Evolutionary conservation across 2,329 filamentous ascomycete species (phyloP).

Genomic region (Pyrenochaeta sp.): DNA sequence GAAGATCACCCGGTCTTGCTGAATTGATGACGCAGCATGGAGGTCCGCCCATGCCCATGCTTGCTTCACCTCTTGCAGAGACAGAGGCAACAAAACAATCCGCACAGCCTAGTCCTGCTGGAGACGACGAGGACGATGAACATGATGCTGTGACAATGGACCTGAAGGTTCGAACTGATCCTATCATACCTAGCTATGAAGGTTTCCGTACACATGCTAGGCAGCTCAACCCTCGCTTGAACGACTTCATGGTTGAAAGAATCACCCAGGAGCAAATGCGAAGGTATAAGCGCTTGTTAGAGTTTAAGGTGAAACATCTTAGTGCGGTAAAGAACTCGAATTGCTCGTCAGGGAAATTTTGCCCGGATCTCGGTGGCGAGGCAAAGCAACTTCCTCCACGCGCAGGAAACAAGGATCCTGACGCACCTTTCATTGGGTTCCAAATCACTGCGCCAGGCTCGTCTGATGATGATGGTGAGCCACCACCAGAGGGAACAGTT

Average conservation of each 20-base stretch:
- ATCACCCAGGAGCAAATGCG: conserved; percentile 82
- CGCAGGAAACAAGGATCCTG: conserved; percentile 65
- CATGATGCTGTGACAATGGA: conserved; percentile 67
- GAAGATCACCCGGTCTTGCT: conserved; percentile 54
- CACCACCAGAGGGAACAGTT: conserved; percentile 71
- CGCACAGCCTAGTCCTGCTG: conserved; percentile 42
- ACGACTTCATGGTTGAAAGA: conserved; percentile 75
- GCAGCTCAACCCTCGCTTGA: conserved; percentile 75
- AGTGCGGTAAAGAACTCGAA: conserved; percentile 62
- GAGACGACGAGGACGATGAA: conserved; percentile 53
- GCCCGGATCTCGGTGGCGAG: conserved; percentile 71
- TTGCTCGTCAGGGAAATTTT: conserved; percentile 70
- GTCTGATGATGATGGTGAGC: conserved; percentile 71
- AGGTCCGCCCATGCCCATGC: conserved; percentile 64
- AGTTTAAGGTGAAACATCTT: conserved; percentile 73
- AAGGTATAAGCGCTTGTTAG: conserved; percentile 79
- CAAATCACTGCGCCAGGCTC: conserved; percentile 62
- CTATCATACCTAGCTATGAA: conserved; percentile 73
- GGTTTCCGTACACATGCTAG: conserved; percentile 80
- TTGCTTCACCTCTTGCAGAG: conserved; percentile 56
- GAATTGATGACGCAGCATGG: conserved; percentile 65
- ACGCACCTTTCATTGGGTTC: conserved; percentile 63
- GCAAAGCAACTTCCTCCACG: conserved; percentile 67
- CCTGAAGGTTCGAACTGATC: conserved; percentile 67
- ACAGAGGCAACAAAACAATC: conserved; percentile 44